These are phyloP conservation scores for Fusarium palustre DNA, from an alignment of 2,329 filamentous ascomycete genomes.

Conservation along the genomic window DNA sequence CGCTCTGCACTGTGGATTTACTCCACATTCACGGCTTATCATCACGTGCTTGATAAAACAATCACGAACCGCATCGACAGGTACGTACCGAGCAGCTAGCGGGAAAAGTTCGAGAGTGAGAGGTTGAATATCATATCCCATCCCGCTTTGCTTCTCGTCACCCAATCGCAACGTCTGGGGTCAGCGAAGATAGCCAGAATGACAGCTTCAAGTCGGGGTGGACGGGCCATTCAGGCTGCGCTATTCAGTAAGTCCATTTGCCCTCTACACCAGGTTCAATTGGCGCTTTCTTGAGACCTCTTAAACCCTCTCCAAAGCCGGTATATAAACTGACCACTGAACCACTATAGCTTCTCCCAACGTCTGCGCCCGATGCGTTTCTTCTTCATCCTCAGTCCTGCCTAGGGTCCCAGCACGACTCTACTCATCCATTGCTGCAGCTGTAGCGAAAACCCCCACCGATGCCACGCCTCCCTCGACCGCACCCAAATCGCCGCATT, in stretches of 20 bases:
- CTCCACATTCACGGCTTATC: not conserved
- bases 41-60: not conserved
- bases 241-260: constrained; percentile 60
- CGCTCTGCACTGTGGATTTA: not conserved
- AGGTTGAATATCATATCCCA: constrained; percentile 39
- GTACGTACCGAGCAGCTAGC: constrained; percentile 44
- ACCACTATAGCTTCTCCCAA: constrained; percentile 46
- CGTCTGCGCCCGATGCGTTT: constrained; percentile 56
- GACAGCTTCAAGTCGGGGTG: constrained; percentile 69
- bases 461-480: constrained; percentile 38
- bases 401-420: constrained; percentile 49
- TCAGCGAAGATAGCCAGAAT: constrained; percentile 48
- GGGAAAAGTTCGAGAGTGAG: constrained; percentile 48
- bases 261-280: constrained; percentile 30
- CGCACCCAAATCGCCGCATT: constrained; percentile 48
- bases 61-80: not conserved
- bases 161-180: constrained; percentile 31
- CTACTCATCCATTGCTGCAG: constrained; percentile 52
- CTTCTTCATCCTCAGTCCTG: constrained; percentile 40
- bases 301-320: constrained; percentile 2
- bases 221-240: constrained; percentile 61
- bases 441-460: constrained; percentile 35
- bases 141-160: constrained; percentile 31
- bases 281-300: constrained; percentile 14
- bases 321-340: constrained; percentile 21